Percentiles rank a stretch among this genome's conserved stretches.
These are phyloP conservation scores for Alternaria angustiovoidea DNA, from an alignment of 2,329 filamentous ascomycete species.

Conservation along the genomic window DNA sequence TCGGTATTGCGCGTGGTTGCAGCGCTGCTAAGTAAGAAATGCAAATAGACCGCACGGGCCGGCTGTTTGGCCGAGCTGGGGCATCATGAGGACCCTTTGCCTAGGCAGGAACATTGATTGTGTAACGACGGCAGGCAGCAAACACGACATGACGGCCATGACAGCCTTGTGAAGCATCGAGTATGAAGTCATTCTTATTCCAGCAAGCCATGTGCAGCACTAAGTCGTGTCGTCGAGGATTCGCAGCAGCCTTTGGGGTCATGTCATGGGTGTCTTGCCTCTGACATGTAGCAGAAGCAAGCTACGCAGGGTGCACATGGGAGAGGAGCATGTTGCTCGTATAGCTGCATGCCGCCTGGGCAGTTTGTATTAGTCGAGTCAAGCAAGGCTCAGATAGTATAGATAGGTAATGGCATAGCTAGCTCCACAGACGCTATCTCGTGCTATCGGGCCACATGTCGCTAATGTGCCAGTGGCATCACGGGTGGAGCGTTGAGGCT, in stretches of 20 bases:
- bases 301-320: not conserved
- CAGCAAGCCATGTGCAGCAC: not conserved
- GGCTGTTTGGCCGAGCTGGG: conserved; percentile 19
- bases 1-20: conserved; percentile 6
- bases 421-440: conserved; percentile 2
- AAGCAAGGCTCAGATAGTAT: not conserved
- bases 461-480: conserved; percentile 16
- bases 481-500: conserved; percentile 29
- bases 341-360: not conserved
- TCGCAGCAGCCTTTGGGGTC: conserved; percentile 1
- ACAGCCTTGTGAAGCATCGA: not conserved
- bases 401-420: not conserved
- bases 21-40: conserved; percentile 15
- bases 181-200: not conserved
- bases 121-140: not conserved
- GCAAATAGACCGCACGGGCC: conserved; percentile 13
- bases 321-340: not conserved
- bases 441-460: conserved; percentile 22
- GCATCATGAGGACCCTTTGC: conserved; percentile 3
- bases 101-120: conserved; percentile 2
- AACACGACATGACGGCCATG: not conserved
- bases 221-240: not conserved
- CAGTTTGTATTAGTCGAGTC: not conserved
- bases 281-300: conserved; percentile 1
- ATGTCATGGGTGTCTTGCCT: not conserved